phyloP scores from a whole-genome alignment of 352 stramenopile species.

The Phytophthora sojae region DNA sequence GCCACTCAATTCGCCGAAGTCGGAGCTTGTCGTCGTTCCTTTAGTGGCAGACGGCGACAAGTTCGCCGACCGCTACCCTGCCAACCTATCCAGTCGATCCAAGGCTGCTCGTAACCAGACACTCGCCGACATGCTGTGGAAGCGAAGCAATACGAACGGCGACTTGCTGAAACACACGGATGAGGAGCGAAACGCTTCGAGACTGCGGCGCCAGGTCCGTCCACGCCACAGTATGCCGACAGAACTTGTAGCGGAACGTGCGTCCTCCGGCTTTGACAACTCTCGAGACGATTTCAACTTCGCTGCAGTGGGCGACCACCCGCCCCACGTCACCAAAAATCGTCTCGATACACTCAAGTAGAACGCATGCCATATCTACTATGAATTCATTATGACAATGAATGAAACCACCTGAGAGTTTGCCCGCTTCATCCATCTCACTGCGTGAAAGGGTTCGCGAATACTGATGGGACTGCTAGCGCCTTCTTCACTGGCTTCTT shows the following conservation, averaged over 20 bases:
- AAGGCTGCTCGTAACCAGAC: conserved; percentile 2
- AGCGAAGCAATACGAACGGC: conserved; percentile 9
- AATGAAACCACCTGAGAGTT: background rate
- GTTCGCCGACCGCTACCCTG: background rate
- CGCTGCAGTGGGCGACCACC: too few relatives aligned
- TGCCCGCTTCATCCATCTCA: background rate
- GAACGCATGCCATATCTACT: background rate
- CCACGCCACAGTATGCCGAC: background rate
- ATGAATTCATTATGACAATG: background rate
- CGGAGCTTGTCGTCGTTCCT: too few relatives aligned
- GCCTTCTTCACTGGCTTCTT: conserved; percentile 40
- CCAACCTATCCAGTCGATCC: conserved; percentile 8
- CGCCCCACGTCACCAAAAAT: too few relatives aligned
- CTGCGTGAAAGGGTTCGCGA: conserved; percentile 23
- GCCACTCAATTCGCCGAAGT: too few relatives aligned
- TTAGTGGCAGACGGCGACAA: background rate
- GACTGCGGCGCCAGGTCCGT: background rate
- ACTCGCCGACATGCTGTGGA: conserved; percentile 15
- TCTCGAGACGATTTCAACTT: too few relatives aligned
- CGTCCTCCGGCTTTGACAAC: too few relatives aligned
- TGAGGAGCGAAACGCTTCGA: background rate
- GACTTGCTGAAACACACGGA: background rate
- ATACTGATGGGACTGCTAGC: conserved; percentile 13
- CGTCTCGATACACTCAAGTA: background rate
- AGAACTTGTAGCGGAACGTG: background rate